Evolutionary conservation across 805 yeast species (phyloP).

Genomic region (Clavispora carvajalis): DNA sequence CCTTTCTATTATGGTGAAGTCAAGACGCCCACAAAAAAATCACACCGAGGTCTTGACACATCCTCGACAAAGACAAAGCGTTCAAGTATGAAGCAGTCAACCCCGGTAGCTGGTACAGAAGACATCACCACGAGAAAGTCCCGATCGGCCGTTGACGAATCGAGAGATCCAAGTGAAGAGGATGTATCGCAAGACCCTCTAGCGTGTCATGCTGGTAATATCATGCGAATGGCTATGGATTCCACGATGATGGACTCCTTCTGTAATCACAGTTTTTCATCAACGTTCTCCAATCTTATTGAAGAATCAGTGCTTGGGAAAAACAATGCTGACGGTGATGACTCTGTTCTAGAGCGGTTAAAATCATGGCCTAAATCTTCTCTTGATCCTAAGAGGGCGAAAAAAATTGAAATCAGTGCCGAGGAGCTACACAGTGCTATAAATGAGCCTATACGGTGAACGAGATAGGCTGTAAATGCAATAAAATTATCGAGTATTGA

Average conservation of each 20-base stretch:
- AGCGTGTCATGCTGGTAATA: conserved; percentile 44
- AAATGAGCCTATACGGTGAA: conserved; percentile 8
- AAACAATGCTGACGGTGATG: conserved; percentile 5
- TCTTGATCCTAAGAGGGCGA: conserved; percentile 15
- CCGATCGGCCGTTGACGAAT: not conserved
- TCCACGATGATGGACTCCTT: conserved; percentile 42
- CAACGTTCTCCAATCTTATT: conserved; percentile 26
- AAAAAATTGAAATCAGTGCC: conserved; percentile 32
- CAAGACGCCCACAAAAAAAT: conserved; percentile 1
- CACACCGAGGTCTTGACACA: not conserved
- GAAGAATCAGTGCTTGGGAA: conserved; percentile 23
- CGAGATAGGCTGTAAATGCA: not conserved
- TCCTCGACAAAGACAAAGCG: not conserved
- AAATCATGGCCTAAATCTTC: conserved; percentile 4
- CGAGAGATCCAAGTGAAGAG: not conserved
- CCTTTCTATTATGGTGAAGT: not conserved
- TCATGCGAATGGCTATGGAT: conserved; percentile 43
- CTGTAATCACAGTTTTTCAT: conserved; percentile 32
- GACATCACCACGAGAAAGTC: no score
- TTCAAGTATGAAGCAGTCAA: not conserved
- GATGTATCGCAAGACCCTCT: conserved; percentile 31
- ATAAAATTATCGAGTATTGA: not conserved
- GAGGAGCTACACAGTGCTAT: conserved; percentile 33
- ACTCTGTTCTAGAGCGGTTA: conserved; percentile 12
- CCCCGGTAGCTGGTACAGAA: not conserved